A percentile compares a stretch with the other conserved stretches of the same genome.
These are phyloP conservation scores for Leccinum subgranulosum DNA, from an alignment of 768 basidiomycete genomes.

Conservation along the genomic window DNA sequence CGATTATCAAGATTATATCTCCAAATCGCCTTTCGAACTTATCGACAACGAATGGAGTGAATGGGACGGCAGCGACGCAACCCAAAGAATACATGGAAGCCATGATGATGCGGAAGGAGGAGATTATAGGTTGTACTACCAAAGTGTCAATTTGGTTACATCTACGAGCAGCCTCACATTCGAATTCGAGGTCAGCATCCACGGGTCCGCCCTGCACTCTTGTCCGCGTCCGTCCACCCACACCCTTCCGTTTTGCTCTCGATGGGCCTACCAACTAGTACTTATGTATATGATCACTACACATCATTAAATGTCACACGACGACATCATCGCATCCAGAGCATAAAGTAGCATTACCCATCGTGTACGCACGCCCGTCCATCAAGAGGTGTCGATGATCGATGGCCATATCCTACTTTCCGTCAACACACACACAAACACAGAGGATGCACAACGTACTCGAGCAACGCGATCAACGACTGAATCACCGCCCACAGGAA, in stretches of 20 bases:
- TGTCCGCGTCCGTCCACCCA: no score
- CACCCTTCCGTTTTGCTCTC: no score
- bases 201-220: no score
- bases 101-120: background rate
- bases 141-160: background rate
- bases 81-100: background rate
- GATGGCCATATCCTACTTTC: conserved; percentile 41
- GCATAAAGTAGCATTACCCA: background rate
- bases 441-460: conserved; percentile 21
- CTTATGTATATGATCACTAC: no score
- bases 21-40: background rate
- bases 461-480: conserved; percentile 38
- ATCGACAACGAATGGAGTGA: background rate
- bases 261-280: no score
- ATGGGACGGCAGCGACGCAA: background rate
- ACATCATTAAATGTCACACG: background rate
- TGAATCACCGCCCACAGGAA: conserved; percentile 42
- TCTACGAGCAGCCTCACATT: no score
- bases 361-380: background rate
- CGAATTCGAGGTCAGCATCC: background rate
- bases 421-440: background rate
- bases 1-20: background rate
- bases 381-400: conserved; percentile 38
- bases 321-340: background rate
- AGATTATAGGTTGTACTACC: no score